Base-by-base conservation (phyloP, 305 asterid genomes). In the Andrographis paniculata region DNA sequence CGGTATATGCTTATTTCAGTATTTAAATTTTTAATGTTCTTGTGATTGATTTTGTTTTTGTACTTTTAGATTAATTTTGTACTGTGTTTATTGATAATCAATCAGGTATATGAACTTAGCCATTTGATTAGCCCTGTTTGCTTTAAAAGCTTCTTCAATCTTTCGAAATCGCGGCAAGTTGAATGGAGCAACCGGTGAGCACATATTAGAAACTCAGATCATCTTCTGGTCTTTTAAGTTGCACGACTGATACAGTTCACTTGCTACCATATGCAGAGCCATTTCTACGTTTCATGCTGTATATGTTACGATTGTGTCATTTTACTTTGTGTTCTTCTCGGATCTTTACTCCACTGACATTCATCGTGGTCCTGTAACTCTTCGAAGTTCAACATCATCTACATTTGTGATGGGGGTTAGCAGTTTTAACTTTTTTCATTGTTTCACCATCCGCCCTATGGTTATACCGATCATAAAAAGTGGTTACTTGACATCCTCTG, bases 171-270 rank as follows among this genome's bases (percentile, higher is more conserved):
- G 43, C 71, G 58, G 37, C 88, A 75, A 58, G 60, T 86, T 45
- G 95, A 86, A 62, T 86, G 95, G 95, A 77, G 69, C 68, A 86
- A 86, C 50, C 82, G 95, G 95, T 86, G 43, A 63, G 72, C 66
- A 31, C 14, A 37, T 37, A 13, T 13, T 14, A 9, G 36, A 49
- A 23, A 31, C 37, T 22, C 51, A 31, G 48, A 33, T 39, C 7
- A 20, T 61, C 40, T 36, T 10, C 43, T 24, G 35, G 13, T 17
- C 14, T 11, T 51, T 39, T 45, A 17, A 45, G 45, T 6, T 3
- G 6, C 2, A 4, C 4, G 17, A 13, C 42, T 37, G 3, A 37
- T 9, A 37, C 4, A 37, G 17, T 9, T 37, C 14, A 13, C 42
- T 37, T 37, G 42, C 36, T 48, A 15, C 60, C 16, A 40, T 58